phyloP scores from a whole-genome alignment of 2,329 filamentous ascomycete species.

The Fusarium bactridioides region DNA sequence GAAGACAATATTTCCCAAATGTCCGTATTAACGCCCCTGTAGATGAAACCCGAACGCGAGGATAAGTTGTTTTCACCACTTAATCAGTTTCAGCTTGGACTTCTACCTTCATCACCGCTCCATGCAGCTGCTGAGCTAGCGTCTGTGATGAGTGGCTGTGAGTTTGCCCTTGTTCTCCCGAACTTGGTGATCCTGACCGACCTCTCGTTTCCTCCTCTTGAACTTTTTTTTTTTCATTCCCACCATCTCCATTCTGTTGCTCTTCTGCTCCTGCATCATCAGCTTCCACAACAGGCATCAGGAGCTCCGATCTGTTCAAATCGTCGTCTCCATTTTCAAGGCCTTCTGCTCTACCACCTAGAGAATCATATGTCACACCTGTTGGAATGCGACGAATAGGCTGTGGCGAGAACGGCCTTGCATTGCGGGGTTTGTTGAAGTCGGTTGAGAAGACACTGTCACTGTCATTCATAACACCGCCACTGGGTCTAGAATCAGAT shows the following conservation, averaged over 20 bases:
- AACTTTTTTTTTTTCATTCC: background rate
- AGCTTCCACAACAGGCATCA: constrained; percentile 35
- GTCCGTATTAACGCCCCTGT: constrained; percentile 31
- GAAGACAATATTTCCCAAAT: constrained; percentile 34
- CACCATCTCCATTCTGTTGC: constrained; percentile 4
- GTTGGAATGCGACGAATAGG: constrained; percentile 54
- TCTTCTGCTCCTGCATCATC: constrained; percentile 22
- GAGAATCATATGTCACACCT: constrained; percentile 52
- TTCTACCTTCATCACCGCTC: constrained; percentile 27
- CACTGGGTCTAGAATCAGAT: constrained; percentile 37
- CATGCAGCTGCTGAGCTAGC: constrained; percentile 41
- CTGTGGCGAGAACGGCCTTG: constrained; percentile 68
- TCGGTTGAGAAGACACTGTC: constrained; percentile 64
- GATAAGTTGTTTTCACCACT: background rate
- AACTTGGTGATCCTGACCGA: constrained; percentile 22
- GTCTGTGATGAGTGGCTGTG: constrained; percentile 41
- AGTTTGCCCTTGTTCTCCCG: constrained; percentile 27
- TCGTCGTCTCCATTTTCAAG: constrained; percentile 32
- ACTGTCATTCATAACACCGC: constrained; percentile 52
- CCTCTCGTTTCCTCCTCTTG: constrained; percentile 31
- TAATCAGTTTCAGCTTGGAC: constrained; percentile 1
- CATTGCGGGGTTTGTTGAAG: constrained; percentile 61
- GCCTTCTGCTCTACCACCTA: constrained; percentile 40
- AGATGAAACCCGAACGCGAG: constrained; percentile 18
- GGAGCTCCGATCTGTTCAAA: constrained; percentile 26